phyloP scores from a whole-genome alignment of 2,329 filamentous ascomycete species.

The Chaetoscypha palmicola region DNA sequence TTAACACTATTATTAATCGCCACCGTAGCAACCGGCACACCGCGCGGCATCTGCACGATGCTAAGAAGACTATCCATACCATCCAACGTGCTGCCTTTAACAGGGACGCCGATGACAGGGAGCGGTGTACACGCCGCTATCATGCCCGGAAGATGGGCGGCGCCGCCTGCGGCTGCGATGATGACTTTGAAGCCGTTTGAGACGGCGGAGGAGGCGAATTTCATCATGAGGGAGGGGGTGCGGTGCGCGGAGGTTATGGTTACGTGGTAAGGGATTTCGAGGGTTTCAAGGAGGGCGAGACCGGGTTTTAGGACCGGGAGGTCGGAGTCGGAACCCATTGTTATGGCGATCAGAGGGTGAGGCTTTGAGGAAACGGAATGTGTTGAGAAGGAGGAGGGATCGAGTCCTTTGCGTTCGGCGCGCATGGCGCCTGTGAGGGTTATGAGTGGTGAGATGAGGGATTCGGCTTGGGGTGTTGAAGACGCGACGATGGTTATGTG shows the following conservation, averaged over 20 bases:
- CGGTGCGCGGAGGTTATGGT: constrained; percentile 77
- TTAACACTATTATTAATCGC: constrained; percentile 77
- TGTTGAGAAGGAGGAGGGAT: constrained; percentile 30
- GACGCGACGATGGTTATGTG: constrained; percentile 78
- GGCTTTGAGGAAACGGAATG: background rate
- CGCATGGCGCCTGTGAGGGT: constrained; percentile 54
- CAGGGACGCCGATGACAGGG: constrained; percentile 71
- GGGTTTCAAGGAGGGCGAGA: constrained; percentile 36
- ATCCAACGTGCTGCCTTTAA: constrained; percentile 66
- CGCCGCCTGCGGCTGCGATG: constrained; percentile 62
- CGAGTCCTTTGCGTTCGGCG: constrained; percentile 41
- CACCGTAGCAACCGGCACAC: constrained; percentile 67
- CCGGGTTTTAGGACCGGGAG: constrained; percentile 71
- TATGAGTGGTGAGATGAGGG: constrained; percentile 63
- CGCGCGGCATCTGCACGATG: constrained; percentile 72
- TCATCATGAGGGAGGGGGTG: constrained; percentile 63
- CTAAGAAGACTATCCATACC: constrained; percentile 64
- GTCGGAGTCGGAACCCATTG: constrained; percentile 72
- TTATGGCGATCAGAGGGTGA: constrained; percentile 49
- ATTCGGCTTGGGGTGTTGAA: constrained; percentile 60
- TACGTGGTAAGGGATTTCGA: constrained; percentile 64
- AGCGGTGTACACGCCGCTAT: constrained; percentile 61
- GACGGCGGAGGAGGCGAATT: constrained; percentile 43
- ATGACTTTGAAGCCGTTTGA: constrained; percentile 26
- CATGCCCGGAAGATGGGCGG: constrained; percentile 71